phyloP scores from a whole-genome alignment of 2,329 filamentous ascomycete genomes.

The Claviceps lovelessii region DNA sequence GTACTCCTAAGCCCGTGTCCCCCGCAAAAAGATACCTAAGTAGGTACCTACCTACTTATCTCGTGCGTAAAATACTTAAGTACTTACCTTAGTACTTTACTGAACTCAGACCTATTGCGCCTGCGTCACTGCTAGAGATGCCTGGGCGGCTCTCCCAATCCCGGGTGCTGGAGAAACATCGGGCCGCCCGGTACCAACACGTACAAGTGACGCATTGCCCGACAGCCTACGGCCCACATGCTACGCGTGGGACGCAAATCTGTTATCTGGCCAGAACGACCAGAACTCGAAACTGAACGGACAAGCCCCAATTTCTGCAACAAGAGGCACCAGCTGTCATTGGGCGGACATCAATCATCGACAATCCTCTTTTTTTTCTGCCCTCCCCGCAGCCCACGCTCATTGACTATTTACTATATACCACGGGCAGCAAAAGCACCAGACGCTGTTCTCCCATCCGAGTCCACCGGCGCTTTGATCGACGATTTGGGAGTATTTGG shows the following conservation, averaged over 20 bases:
- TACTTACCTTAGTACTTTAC: too few relatives aligned
- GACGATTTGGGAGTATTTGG: not conserved
- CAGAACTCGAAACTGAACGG: not conserved
- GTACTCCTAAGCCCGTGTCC: not conserved
- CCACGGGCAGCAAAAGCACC: not conserved
- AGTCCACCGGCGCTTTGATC: not conserved
- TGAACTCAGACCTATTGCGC: not conserved
- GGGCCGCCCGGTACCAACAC: slow-evolving; percentile 2
- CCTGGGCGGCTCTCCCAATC: slow-evolving; percentile 1
- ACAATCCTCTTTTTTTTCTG: not conserved
- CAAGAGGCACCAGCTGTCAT: slow-evolving; percentile 2
- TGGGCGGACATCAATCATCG: not conserved
- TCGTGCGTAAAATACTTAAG: not conserved
- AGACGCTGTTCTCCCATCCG: not conserved
- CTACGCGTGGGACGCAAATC: not conserved
- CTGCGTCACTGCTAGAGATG: slow-evolving; percentile 5
- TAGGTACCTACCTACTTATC: too few relatives aligned
- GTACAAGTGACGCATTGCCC: not conserved
- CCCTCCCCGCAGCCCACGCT: not conserved
- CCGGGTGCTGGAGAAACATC: slow-evolving; percentile 6
- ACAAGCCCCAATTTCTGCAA: not conserved
- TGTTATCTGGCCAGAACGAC: slow-evolving; percentile 9
- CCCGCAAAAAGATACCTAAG: not conserved
- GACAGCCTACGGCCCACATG: not conserved
- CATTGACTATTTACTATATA: not conserved